These are phyloP conservation scores for Alternaria ventricosa DNA, from an alignment of 2,329 filamentous ascomycete genomes.

Conservation along the genomic window DNA sequence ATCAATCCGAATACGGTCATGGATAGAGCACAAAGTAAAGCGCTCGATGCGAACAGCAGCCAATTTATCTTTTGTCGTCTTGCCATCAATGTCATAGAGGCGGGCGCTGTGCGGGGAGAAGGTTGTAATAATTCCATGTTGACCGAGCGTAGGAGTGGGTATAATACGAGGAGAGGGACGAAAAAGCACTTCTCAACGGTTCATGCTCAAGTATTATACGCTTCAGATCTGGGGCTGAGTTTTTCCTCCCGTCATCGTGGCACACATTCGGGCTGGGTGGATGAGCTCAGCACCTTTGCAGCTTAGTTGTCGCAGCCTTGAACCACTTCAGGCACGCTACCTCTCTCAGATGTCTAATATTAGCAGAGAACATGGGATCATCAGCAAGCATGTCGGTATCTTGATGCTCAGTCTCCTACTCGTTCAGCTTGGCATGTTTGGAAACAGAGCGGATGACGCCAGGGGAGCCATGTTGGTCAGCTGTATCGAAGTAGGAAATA, in stretches of 20 bases:
- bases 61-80: constrained; percentile 11
- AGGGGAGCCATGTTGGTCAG: constrained; percentile 5
- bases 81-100: constrained; percentile 9
- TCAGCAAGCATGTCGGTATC: constrained; percentile 5
- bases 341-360: constrained; percentile 4
- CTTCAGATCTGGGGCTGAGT: constrained; percentile 13
- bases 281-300: constrained; percentile 16
- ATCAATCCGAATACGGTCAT: constrained; percentile 39
- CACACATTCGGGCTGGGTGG: constrained; percentile 13
- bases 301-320: constrained; percentile 19
- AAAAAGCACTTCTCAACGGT: background rate
- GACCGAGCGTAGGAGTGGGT: background rate
- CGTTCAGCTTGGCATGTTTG: background rate
- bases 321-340: constrained; percentile 12
- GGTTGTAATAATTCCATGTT: constrained; percentile 15
- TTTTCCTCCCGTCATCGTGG: constrained; percentile 16
- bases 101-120: constrained; percentile 5
- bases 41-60: constrained; percentile 29
- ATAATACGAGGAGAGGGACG: background rate
- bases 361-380: constrained; percentile 14
- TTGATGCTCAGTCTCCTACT: background rate
- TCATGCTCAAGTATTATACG: constrained; percentile 9
- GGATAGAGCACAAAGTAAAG: constrained; percentile 37
- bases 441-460: background rate
- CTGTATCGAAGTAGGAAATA: background rate